A percentile compares a stretch with the other conserved stretches of the same genome.
Conservation (phyloP, 148 eudicot genomes). For the Vaccinium myrtillus region DNA sequence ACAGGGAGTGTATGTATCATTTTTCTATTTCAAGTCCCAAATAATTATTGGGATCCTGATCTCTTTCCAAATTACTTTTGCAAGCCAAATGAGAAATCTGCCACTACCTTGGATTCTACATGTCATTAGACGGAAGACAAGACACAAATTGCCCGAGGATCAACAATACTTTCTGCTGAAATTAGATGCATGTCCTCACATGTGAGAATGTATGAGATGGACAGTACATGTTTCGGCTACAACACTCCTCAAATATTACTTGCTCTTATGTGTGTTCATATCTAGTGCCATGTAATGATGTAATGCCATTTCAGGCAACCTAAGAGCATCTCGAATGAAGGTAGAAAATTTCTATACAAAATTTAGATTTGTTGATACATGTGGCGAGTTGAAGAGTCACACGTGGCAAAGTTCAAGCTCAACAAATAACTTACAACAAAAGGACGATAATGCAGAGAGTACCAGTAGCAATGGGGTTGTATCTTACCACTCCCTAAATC, state of each 20-base stretch:
- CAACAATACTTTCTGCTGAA: neutral
- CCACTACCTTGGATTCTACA: constrained; percentile 71
- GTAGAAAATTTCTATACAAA: too few species aligned
- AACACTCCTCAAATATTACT: neutral
- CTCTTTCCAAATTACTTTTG: constrained; percentile 69
- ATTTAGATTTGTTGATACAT: too few species aligned
- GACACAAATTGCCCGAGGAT: neutral
- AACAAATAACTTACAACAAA: neutral
- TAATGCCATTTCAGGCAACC: neutral
- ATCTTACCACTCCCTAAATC: constrained; percentile 87
- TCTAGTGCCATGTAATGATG: neutral
- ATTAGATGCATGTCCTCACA: constrained; percentile 3
- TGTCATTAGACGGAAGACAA: constrained; percentile 8
- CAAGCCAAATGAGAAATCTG: constrained; percentile 93
- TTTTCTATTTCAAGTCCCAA: constrained; percentile 94
- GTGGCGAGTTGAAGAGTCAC: too few species aligned
- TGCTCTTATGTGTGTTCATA: neutral
- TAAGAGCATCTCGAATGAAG: too few species aligned
- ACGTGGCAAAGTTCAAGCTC: neutral
- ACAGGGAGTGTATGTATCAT: too few species aligned
- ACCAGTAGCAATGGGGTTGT: neutral
- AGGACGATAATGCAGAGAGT: neutral
- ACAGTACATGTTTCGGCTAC: neutral
- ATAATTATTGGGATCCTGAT: constrained; percentile 56
- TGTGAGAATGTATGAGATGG: neutral